Evolutionary conservation across 1,284 basidiomycete genomes (phyloP), one percentile per base, ranked within the genome.

Genomic region (Rhodotorula sp.): DNA sequence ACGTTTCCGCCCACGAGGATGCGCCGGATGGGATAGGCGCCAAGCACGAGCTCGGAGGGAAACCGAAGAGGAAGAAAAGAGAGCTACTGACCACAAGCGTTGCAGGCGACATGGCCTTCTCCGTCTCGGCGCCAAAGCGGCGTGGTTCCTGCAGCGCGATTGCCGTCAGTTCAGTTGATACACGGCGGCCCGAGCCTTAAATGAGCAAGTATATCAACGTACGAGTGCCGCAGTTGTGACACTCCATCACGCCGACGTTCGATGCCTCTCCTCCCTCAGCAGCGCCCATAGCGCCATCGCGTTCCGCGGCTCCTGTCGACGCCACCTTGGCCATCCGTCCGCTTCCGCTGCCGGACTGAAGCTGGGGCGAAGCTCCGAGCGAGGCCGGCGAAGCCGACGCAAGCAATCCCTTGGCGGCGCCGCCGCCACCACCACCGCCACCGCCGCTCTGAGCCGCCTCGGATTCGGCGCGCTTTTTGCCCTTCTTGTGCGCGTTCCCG

Each of bases 91-190:
- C 91, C 91, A 82, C 91, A 93, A 68, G 91, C 90, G 81, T 92
- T 93, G 83, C 91, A 93, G 78, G 92, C 87, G 56, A 89, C 86
- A 80, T 94, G 91, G 64, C 93, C 93, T 72, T 93, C 91, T 80
- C 95, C 93, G 79, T 97, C 94, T 78, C 93, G 85, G 79, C 93
- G 85, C 93, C 93, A 97, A 8, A 97, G 84, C 20, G 93, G 93
- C 2, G 93, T 97, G 58, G 94, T 96, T 21, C 75, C 73, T 76
- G 62, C 3, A 49, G 12, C 15, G 58, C 20, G n/a, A 23, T 16
- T 23, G 43, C 14, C 56, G 15, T 57, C 29, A 10, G 39, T 20
- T 34, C 39, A 43, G 39, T 43, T 43, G 8, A 12, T 43, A 43
- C 39, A 43, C 39, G 39, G 39, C 39, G 39, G 10, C 39, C 12